phyloP scores from a whole-genome alignment of 768 basidiomycete genomes.

The Tulasnella sp. region DNA sequence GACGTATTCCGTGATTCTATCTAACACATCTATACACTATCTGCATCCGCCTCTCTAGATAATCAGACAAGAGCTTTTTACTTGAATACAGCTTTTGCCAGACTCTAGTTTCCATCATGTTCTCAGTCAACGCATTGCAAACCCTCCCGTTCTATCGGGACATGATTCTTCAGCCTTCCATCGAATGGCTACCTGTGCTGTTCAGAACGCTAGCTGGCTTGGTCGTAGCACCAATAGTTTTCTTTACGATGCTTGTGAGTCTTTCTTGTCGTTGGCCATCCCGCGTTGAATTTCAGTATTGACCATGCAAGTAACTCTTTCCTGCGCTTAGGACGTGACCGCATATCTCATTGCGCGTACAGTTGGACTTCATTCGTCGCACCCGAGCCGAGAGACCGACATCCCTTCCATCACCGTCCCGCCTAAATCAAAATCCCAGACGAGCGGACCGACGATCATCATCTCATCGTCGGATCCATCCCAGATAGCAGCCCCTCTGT shows the following conservation, averaged over 20 bases:
- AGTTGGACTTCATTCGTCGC: constrained; percentile 1
- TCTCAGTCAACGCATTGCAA: too few relatives aligned
- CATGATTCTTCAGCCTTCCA: constrained; percentile 1
- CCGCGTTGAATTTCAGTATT: background rate
- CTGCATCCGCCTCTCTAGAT: too few relatives aligned
- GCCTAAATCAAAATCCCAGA: background rate
- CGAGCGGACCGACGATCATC: constrained; percentile 7
- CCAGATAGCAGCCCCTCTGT: background rate
- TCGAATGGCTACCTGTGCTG: constrained; percentile 8
- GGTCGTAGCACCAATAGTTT: constrained; percentile 11
- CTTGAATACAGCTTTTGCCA: background rate
- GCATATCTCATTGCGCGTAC: constrained; percentile 16
- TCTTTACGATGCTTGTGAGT: constrained; percentile 12
- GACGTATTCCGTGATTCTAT: too few relatives aligned
- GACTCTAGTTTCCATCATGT: background rate
- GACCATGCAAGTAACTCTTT: background rate
- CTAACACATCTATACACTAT: too few relatives aligned
- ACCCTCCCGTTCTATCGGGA: too few relatives aligned
- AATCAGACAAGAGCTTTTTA: too few relatives aligned
- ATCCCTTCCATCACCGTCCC: background rate
- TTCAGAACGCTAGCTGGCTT: constrained; percentile 7
- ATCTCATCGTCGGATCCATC: background rate
- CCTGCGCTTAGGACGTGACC: background rate
- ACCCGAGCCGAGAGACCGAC: background rate
- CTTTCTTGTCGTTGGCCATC: background rate